Conservation (phyloP, 2,329 filamentous ascomycete species). For the Colletotrichum australisinense region DNA sequence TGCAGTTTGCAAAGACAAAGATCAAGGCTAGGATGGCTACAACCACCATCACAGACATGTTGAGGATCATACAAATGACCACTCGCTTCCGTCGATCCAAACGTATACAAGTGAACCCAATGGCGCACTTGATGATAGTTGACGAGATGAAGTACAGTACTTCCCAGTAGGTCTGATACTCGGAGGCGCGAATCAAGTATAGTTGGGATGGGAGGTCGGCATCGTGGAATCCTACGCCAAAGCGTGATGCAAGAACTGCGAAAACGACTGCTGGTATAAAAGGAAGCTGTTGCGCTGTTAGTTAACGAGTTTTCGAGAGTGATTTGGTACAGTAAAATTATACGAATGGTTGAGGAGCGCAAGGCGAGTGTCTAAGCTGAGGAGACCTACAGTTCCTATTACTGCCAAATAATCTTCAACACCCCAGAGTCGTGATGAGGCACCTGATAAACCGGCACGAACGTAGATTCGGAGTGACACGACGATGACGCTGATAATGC, state of each 20-base stretch:
- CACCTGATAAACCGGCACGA: conserved; percentile 18
- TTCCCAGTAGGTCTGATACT: conserved; percentile 22
- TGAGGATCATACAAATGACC: conserved; percentile 30
- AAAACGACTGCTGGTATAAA: conserved; percentile 23
- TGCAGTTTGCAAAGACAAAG: conserved; percentile 38
- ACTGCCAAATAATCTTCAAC: not conserved
- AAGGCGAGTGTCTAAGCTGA: not conserved
- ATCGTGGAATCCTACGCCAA: conserved; percentile 16
- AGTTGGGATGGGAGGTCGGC: conserved; percentile 4
- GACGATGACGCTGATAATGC: not conserved
- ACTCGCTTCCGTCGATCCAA: conserved; percentile 30
- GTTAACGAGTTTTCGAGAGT: not conserved
- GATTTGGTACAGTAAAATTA: not conserved
- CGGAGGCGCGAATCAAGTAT: conserved; percentile 14
- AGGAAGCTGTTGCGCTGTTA: not conserved
- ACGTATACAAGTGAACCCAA: conserved; percentile 38
- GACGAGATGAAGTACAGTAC: conserved; percentile 39
- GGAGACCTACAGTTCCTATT: not conserved
- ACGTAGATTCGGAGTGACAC: conserved; percentile 7
- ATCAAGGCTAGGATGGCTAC: conserved; percentile 28
- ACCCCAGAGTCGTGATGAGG: conserved; percentile 11
- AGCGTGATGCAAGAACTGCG: conserved; percentile 2
- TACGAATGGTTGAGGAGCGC: not conserved
- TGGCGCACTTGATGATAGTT: conserved; percentile 38
- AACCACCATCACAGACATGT: conserved; percentile 34